Evolutionary conservation across 371 early-diverging fungal genomes (phyloP), one percentile per base, ranked within the genome.

Genomic region (Mucor lusitanicus): DNA sequence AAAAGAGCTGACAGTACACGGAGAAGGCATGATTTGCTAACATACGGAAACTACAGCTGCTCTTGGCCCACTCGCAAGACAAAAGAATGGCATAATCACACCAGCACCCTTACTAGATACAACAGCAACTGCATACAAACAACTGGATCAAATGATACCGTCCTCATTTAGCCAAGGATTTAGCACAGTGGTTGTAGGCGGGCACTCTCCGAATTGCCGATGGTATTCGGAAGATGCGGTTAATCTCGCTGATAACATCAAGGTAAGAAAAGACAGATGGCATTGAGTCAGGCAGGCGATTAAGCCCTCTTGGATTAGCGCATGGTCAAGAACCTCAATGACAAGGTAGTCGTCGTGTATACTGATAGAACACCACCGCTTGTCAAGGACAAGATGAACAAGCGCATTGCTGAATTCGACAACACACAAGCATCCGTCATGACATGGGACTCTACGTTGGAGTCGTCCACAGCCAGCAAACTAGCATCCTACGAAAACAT

Each of bases 191-290:
- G 67, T 82, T 3, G 67, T 82, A 13, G 83, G 83, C 48, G 80
- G 80, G 0, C 71, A 82, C 59, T 61, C 73, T 12, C 69, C 77
- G 21, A 64, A 72, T 33, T 82, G 83, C 63, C 73, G 76, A 48
- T 82, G 83, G 83, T 82, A 82, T 68, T 74, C 80, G 2, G 83
- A 82, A 63, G 79, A 82, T 56, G 83, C 80, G 4, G 58, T 35
- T 12, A 58, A 42, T 7, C 63, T 82, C 17, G 75, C 68, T 6
- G 80, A 78, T 40, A 75, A 72, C 28, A 70, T 82, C 23, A 71
- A 74, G 69, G 83, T 82, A 69, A 40, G 23, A 19, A 9, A 19
- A 21, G 46, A 23, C 2, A n/a, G 11, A 0, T 7, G 21, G 12
- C 25, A 8, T 12, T 21, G 12, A 11, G 9, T 23, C 21, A 44